Evolutionary conservation across 352 stramenopile genomes (phyloP).

Genomic region (Phytophthora fragariae): DNA sequence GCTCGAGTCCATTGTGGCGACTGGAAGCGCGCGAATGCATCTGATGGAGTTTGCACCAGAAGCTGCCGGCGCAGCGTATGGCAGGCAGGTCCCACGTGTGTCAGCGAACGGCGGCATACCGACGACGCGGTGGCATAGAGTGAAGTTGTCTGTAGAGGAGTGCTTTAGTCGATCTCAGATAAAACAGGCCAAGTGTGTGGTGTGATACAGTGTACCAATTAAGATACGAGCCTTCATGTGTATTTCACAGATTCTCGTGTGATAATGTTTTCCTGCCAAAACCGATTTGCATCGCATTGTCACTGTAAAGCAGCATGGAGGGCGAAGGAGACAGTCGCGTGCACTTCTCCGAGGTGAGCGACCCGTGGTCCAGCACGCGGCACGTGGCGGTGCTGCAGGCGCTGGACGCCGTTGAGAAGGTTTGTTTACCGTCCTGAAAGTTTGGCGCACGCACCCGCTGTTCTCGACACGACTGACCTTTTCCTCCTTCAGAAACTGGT

Average conservation of each 20-base stretch:
- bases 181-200: background rate
- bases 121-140: slow-evolving; percentile 4
- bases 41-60: slow-evolving; percentile 29
- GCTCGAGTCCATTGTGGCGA: background rate
- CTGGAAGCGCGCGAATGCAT: background rate
- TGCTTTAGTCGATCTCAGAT: slow-evolving; percentile 7
- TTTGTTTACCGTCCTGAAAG: slow-evolving; percentile 30
- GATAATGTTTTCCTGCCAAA: slow-evolving; percentile 2
- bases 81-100: slow-evolving; percentile 18
- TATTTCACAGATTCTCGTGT: background rate
- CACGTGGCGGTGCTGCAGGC: slow-evolving; percentile 82
- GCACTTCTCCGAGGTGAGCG: slow-evolving; percentile 77
- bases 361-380: slow-evolving; percentile 74
- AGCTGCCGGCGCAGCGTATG: slow-evolving; percentile 24
- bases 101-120: slow-evolving; percentile 18
- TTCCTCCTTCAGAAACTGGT: slow-evolving; percentile 79
- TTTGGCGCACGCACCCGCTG: background rate
- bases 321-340: slow-evolving; percentile 74
- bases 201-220: background rate
- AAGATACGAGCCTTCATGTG: too few species aligned
- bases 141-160: slow-evolving; percentile 24
- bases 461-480: background rate
- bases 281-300: background rate
- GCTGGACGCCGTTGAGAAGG: slow-evolving; percentile 80
- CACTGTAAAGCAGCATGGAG: slow-evolving; percentile 45